Base-by-base conservation (phyloP, 805 yeast genomes). In the Pichia phayaonensis region DNA sequence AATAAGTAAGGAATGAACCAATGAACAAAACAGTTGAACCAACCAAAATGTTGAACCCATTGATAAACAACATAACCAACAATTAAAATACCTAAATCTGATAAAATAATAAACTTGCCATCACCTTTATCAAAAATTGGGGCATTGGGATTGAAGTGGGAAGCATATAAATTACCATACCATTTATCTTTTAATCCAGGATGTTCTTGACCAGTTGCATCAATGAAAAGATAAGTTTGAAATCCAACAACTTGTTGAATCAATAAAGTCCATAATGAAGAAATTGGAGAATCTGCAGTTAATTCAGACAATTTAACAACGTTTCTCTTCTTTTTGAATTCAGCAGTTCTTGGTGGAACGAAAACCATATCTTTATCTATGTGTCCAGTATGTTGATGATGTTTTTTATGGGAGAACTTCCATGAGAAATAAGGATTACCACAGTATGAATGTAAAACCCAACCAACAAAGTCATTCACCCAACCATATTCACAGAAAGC, bases 301-400 rank as follows among this genome's bases (percentile, higher is more conserved):
- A 77, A 57, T 52, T 79, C 83, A 34, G 72, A 64, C 49, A 75
- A 61, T 20, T 59, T 54, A 48, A 61, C 59, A 8, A 66, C 59
- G 51, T 62, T 71, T 39, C 61, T 58, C 41, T 59, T 56, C 55
- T 66, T 69, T 34, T 70, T 47, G 54, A 63, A 75, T 53, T 72
- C 74, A 51, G 77, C 71, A 59, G 75, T 76, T 43, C 80, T 76
- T 59, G 68, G 68, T 49, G 85, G 85, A 42, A 80, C 63, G 61
- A 79, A 80, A 36, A 79, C 85, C 73, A 76, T 79, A 66, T 80
- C 85, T 63, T 75, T 73, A 47, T 77, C 71, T 57, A 79, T 64
- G 62, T 79, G 81, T 55, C 84, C 84, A 23, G 84, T 80, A 43
- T 80, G 80, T 67, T 80, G 78, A 64, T 80, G 85, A 64, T 80